A percentile compares a stretch with the other conserved stretches of the same genome.
phyloP scores from a whole-genome alignment of 306 rosid genomes.

The Casuarina equisetifolia region DNA sequence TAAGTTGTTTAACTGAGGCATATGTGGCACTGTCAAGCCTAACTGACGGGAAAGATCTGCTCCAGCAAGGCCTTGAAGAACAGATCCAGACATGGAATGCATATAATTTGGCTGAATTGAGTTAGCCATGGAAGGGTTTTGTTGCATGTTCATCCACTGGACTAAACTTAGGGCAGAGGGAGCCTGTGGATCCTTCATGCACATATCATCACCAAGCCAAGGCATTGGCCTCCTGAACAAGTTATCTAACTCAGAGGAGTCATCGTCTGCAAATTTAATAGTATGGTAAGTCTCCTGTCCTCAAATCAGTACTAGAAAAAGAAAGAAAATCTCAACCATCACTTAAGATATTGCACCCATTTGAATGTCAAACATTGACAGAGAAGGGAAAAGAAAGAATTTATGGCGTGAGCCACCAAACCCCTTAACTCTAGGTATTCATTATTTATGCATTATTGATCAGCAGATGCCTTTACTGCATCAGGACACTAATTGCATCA shows the following conservation, averaged over 20 bases:
- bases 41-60: slow-evolving; percentile 70
- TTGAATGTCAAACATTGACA: background rate
- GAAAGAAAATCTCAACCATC: background rate
- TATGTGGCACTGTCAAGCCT: slow-evolving; percentile 63
- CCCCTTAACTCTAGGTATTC: background rate
- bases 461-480: background rate
- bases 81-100: slow-evolving; percentile 63
- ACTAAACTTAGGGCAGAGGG: slow-evolving; percentile 81
- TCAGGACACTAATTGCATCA: background rate
- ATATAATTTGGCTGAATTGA: slow-evolving; percentile 67
- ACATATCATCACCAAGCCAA: slow-evolving; percentile 82
- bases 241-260: slow-evolving; percentile 62
- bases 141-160: slow-evolving; percentile 99
- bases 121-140: slow-evolving; percentile 63
- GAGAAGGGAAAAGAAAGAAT: background rate
- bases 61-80: slow-evolving; percentile 63
- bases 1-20: slow-evolving; percentile 60
- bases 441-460: background rate
- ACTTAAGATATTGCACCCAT: background rate
- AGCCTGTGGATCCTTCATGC: slow-evolving; percentile 80
- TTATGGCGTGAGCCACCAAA: background rate
- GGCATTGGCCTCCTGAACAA: slow-evolving; percentile 80
- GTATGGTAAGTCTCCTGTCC: slow-evolving; percentile 5
- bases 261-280: slow-evolving; percentile 65
- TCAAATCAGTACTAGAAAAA: slow-evolving; percentile 8